These are phyloP conservation scores for Ceratorhiza oryzae-sativae DNA, from an alignment of 1,284 basidiomycete species.

Conservation along the genomic window DNA sequence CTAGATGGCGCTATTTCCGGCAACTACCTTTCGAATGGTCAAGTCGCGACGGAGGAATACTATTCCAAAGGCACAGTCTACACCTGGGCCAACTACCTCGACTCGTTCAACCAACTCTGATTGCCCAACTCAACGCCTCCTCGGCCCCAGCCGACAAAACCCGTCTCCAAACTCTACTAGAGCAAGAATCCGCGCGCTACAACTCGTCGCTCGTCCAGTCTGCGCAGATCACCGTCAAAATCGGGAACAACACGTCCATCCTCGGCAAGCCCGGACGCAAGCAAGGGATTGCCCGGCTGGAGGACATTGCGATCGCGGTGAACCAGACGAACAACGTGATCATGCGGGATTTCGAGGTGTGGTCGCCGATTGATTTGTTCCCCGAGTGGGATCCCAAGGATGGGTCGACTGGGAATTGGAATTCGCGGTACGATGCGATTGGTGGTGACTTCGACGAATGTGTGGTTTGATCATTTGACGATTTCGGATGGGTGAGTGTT, in stretches of 20 bases:
- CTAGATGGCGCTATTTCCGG: slow-evolving; percentile 29
- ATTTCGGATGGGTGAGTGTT: slow-evolving; percentile 36
- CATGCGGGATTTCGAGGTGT: slow-evolving; percentile 37
- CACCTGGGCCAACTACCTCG: slow-evolving; percentile 36
- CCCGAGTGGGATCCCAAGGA: slow-evolving; percentile 38
- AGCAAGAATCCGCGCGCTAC: slow-evolving; percentile 30
- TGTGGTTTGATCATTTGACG: slow-evolving; percentile 39
- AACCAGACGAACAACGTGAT: slow-evolving; percentile 38
- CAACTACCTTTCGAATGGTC: slow-evolving; percentile 38
- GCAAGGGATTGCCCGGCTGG: not conserved
- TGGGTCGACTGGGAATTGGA: slow-evolving; percentile 38
- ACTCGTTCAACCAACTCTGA: slow-evolving; percentile 37
- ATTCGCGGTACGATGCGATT: slow-evolving; percentile 38
- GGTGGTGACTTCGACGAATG: slow-evolving; percentile 38
- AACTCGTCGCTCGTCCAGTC: slow-evolving; percentile 36
- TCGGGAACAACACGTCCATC: slow-evolving; percentile 36
- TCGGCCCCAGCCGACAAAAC: slow-evolving; percentile 23
- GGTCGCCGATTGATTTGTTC: slow-evolving; percentile 36
- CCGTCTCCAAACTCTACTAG: slow-evolving; percentile 34
- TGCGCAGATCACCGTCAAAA: slow-evolving; percentile 25
- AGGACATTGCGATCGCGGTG: slow-evolving; percentile 33
- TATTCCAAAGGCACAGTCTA: slow-evolving; percentile 32
- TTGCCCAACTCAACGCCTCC: slow-evolving; percentile 27
- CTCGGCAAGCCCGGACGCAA: slow-evolving; percentile 25
- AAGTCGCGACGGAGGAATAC: slow-evolving; percentile 37